A percentile compares a stretch with the other conserved stretches of the same genome.
These are phyloP conservation scores for Fusarium irregulare DNA, from an alignment of 2,329 filamentous ascomycete genomes.

Conservation along the genomic window DNA sequence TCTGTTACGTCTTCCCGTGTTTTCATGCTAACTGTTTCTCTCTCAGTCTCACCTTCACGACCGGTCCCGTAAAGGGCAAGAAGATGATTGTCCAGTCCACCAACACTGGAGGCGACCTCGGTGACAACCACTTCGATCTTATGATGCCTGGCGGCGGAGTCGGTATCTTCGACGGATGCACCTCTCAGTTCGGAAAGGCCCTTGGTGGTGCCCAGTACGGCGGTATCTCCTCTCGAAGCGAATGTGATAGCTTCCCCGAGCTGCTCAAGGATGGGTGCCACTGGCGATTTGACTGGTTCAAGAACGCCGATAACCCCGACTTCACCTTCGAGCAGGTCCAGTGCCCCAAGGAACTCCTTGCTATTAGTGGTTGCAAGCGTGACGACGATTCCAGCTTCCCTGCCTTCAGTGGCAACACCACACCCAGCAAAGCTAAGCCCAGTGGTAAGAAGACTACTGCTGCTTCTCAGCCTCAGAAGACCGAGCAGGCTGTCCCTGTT, in stretches of 20 bases:
- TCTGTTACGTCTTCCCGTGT: too few species aligned
- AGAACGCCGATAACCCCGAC: constrained; percentile 66
- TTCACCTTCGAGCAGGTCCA: constrained; percentile 67
- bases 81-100: constrained; percentile 73
- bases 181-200: constrained; percentile 55
- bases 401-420: constrained; percentile 32
- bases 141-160: constrained; percentile 66
- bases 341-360: constrained; percentile 63
- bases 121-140: constrained; percentile 69
- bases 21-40: constrained; percentile 4
- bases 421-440: constrained; percentile 20
- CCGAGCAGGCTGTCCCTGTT: constrained; percentile 18
- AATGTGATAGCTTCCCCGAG: constrained; percentile 65
- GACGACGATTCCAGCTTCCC: constrained; percentile 48
- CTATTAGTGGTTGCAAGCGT: constrained; percentile 53
- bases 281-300: constrained; percentile 75
- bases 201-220: constrained; percentile 68
- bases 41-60: constrained; percentile 60
- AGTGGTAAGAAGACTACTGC: constrained; percentile 5
- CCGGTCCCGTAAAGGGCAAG: constrained; percentile 66
- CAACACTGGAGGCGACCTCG: constrained; percentile 70
- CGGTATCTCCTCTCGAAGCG: constrained; percentile 61
- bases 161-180: constrained; percentile 66
- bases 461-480: constrained; percentile 17
- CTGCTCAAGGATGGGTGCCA: constrained; percentile 67